Conservation (phyloP, 208 protist genomes). For the Leishmania lainsoni region DNA sequence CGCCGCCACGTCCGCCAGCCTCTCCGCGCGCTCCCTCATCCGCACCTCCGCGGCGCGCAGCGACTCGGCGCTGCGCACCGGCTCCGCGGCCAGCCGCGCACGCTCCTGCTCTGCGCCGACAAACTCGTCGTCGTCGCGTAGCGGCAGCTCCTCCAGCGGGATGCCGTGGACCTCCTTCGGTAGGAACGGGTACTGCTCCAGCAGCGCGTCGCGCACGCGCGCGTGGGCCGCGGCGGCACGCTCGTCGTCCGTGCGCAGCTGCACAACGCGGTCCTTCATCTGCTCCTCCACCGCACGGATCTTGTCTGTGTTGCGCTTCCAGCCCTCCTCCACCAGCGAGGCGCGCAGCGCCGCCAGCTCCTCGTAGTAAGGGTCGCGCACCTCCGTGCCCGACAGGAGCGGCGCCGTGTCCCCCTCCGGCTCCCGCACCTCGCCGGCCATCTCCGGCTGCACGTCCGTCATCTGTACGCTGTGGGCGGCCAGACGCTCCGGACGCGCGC, state of each 20-base stretch:
- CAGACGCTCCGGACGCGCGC: too few relatives aligned
- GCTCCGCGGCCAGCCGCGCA: not conserved
- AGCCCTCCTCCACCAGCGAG: conserved; percentile 33
- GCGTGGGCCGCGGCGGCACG: not conserved
- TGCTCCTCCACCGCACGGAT: conserved; percentile 41
- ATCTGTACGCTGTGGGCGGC: too few relatives aligned
- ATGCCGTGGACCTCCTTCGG: too few relatives aligned
- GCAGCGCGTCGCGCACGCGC: not conserved
- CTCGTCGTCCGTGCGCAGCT: conserved; percentile 31
- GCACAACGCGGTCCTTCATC: conserved; percentile 44
- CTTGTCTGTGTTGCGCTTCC: conserved; percentile 18
- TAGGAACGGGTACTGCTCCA: not conserved
- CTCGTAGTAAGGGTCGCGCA: conserved; percentile 42
- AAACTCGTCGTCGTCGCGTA: not conserved
- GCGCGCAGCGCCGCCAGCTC: conserved; percentile 43
- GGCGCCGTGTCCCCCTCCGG: conserved; percentile 19
- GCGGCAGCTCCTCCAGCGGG: too few relatives aligned
- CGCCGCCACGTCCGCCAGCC: not conserved
- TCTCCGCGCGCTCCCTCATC: conserved; percentile 19
- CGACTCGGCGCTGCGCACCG: too few relatives aligned
- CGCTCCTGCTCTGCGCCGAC: not conserved
- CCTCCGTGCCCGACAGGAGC: conserved; percentile 17
- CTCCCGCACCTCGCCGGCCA: conserved; percentile 24
- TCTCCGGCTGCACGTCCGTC: too few relatives aligned
- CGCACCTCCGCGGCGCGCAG: conserved; percentile 22